Conservation (phyloP, 371 early-diverging fungal genomes). For the Actinomucor elegans region DNA sequence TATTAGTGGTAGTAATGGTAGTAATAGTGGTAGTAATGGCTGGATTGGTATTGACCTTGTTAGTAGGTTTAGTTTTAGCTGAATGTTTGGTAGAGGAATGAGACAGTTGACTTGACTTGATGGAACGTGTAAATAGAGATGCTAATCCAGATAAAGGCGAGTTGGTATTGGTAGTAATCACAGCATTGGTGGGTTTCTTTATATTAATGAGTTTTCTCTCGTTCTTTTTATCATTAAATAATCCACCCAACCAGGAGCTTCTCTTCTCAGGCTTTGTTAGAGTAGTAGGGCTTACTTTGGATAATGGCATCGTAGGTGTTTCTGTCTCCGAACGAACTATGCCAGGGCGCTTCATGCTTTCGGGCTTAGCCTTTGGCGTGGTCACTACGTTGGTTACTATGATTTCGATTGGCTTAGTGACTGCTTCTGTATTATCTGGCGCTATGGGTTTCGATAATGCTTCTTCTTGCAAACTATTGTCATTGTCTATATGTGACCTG, state of each 20-base stretch:
- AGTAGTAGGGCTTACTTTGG: too few relatives aligned
- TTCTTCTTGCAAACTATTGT: not conserved
- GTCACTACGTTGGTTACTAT: not conserved
- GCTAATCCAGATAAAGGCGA: constrained; percentile 24
- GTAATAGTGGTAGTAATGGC: not conserved
- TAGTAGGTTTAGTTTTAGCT: not conserved
- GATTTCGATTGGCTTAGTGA: not conserved
- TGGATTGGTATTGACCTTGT: not conserved
- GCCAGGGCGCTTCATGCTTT: constrained; percentile 5
- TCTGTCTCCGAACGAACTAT: constrained; percentile 9
- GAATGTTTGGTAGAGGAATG: not conserved
- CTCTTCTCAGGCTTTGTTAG: constrained; percentile 8
- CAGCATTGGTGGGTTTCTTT: not conserved
- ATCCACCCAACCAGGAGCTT: constrained; percentile 27
- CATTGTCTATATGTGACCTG: constrained; percentile 7
- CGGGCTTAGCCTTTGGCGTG: not conserved
- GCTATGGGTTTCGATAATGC: not conserved
- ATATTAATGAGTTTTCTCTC: not conserved
- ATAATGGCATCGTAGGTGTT: not conserved
- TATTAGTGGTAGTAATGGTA: not conserved
- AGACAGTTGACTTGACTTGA: not conserved
- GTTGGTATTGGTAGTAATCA: not conserved
- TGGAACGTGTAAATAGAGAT: constrained; percentile 24
- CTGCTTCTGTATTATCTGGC: not conserved
- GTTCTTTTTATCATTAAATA: constrained; percentile 21